Conservation (phyloP, 768 basidiomycete genomes). For the Suillus americanus region DNA sequence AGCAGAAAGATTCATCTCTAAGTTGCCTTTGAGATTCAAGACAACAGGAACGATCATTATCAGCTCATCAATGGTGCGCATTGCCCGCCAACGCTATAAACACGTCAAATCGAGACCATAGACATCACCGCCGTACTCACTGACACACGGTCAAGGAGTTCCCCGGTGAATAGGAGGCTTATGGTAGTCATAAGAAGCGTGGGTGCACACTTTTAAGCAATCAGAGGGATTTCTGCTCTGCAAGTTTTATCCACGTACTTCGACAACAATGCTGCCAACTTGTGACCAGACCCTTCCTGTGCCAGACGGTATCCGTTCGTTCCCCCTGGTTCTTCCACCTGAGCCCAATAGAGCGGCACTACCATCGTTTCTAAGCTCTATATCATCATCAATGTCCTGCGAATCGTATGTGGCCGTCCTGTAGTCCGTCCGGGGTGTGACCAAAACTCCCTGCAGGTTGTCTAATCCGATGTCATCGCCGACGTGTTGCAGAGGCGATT, state of each 20-base stretch:
- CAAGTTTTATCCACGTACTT: conserved; percentile 46
- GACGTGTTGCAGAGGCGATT: not conserved
- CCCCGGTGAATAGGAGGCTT: conserved; percentile 87
- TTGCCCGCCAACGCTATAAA: conserved; percentile 79
- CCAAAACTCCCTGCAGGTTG: conserved; percentile 25
- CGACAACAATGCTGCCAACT: conserved; percentile 61
- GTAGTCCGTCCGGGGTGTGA: conserved; percentile 20
- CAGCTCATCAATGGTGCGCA: conserved; percentile 88
- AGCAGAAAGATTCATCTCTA: conserved; percentile 98
- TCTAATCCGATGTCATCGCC: conserved; percentile 33
- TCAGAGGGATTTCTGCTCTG: conserved; percentile 7
- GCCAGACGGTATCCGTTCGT: conserved; percentile 20
- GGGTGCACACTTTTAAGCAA: conserved; percentile 69
- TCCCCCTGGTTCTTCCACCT: conserved; percentile 26
- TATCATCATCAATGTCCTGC: conserved; percentile 31
- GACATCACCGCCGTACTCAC: conserved; percentile 40
- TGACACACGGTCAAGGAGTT: conserved; percentile 83
- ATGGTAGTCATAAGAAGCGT: conserved; percentile 82
- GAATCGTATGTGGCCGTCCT: conserved; percentile 25
- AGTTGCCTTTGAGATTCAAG: conserved; percentile 94
- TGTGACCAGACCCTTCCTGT: conserved; percentile 52
- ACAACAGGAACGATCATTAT: conserved; percentile 96
- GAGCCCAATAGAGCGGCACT: conserved; percentile 45
- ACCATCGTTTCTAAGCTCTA: conserved; percentile 42
- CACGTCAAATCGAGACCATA: conserved; percentile 1